These are phyloP conservation scores for Boletus reticulatus DNA, from an alignment of 768 basidiomycete species.

Conservation along the genomic window DNA sequence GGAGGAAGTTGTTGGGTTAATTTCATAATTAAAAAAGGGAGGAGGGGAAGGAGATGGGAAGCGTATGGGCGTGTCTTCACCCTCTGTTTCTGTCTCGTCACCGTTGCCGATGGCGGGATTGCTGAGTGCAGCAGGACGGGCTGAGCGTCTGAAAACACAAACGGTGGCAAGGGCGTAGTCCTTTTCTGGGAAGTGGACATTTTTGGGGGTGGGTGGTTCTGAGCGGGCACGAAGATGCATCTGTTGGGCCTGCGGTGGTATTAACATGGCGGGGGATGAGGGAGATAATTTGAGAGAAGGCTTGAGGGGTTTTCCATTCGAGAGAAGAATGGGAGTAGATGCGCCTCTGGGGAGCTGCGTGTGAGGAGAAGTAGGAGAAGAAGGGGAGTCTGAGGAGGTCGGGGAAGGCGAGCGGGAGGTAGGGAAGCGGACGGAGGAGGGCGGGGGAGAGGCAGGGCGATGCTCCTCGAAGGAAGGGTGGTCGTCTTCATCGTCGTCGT, in stretches of 20 bases:
- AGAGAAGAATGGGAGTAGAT: conserved; percentile 47
- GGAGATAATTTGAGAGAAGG: conserved; percentile 67
- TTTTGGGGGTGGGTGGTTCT: conserved; percentile 72
- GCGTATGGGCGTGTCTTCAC: conserved; percentile 12
- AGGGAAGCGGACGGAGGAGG: conserved; percentile 43
- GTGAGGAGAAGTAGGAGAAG: neutral
- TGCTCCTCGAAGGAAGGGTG: conserved; percentile 17
- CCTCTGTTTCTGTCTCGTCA: conserved; percentile 49
- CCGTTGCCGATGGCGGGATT: conserved; percentile 14
- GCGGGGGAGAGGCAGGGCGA: conserved; percentile 4
- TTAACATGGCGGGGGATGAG: conserved; percentile 16
- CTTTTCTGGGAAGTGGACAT: conserved; percentile 82
- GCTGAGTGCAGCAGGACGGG: conserved; percentile 60
- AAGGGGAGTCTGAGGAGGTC: neutral
- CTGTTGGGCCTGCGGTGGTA: neutral
- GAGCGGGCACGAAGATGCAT: conserved; percentile 42
- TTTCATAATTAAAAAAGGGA: conserved; percentile 18
- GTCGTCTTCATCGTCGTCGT: conserved; percentile 29
- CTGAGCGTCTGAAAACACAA: conserved; percentile 61
- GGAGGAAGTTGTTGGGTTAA: conserved; percentile 19
- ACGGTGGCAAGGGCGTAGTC: conserved; percentile 61
- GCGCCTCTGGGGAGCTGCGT: conserved; percentile 32
- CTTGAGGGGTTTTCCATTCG: conserved; percentile 86
- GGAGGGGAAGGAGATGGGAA: conserved; percentile 29
- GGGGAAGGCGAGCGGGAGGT: conserved; percentile 27